Evolutionary conservation across 352 stramenopile species (phyloP).

Genomic region (Phytophthora hybrid): DNA sequence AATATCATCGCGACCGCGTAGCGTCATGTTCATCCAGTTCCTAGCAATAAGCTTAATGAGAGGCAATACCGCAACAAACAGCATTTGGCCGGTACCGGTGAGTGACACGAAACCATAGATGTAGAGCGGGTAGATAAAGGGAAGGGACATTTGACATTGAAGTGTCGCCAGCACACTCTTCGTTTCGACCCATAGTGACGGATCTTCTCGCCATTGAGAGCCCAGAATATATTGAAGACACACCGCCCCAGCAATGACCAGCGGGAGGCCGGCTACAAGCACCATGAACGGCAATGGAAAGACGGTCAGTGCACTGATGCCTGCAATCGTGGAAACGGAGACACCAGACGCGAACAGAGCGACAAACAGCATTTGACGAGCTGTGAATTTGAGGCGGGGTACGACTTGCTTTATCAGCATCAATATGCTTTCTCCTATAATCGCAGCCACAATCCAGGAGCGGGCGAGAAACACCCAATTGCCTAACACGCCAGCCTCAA

Average conservation of each 20-base stretch:
- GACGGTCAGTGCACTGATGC: neutral
- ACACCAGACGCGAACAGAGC: neutral
- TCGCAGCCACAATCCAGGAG: neutral
- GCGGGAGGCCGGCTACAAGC: neutral
- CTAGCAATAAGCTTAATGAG: neutral
- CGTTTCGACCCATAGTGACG: neutral
- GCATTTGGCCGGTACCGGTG: neutral
- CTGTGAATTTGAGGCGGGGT: neutral
- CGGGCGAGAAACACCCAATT: conserved; percentile 11
- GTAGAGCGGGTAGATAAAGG: neutral
- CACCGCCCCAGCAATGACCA: neutral
- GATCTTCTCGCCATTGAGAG: neutral
- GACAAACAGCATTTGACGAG: neutral
- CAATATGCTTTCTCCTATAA: neutral
- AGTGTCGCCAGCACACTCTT: neutral
- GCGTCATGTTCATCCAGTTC: neutral
- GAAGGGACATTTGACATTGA: neutral
- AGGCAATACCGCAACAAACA: neutral
- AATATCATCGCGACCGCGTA: neutral
- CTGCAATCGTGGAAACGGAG: neutral
- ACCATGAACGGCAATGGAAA: neutral
- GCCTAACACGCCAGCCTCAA: neutral
- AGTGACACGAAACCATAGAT: neutral
- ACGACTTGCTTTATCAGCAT: neutral
- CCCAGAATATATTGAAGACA: neutral